These are phyloP conservation scores for Mycena polygramma DNA, from an alignment of 768 basidiomycete species.

Conservation along the genomic window DNA sequence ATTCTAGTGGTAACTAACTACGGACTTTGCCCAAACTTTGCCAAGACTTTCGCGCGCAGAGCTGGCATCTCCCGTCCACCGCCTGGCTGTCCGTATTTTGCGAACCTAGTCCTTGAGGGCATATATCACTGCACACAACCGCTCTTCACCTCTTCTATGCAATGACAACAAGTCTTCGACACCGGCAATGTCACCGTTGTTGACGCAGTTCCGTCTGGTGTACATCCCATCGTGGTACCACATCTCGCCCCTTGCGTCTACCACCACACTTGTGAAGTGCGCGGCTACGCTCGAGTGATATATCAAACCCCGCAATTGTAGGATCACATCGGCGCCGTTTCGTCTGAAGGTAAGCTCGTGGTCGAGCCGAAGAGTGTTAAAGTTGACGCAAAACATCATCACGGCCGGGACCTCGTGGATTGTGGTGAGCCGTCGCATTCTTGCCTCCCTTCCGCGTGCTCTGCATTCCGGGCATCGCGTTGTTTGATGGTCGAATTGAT, in stretches of 20 bases:
- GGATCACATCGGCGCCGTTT: neutral
- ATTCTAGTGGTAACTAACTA: too few species aligned
- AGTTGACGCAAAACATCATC: neutral
- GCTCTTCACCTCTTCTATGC: too few species aligned
- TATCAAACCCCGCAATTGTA: slow-evolving; percentile 1
- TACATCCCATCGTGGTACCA: slow-evolving; percentile 24
- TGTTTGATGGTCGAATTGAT: neutral
- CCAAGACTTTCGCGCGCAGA: too few species aligned
- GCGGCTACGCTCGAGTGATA: neutral
- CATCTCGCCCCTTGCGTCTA: neutral
- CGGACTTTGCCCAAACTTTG: too few species aligned
- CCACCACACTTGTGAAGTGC: slow-evolving; percentile 13
- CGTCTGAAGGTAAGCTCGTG: neutral
- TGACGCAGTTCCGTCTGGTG: too few species aligned
- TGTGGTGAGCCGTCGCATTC: neutral
- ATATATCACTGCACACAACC: too few species aligned
- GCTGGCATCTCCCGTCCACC: too few species aligned
- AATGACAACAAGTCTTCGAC: too few species aligned
- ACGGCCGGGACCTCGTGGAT: neutral
- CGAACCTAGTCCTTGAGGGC: too few species aligned
- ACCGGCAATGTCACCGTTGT: too few species aligned
- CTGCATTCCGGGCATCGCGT: neutral
- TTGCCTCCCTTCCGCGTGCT: neutral
- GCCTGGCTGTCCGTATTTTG: too few species aligned
- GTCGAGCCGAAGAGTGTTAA: neutral